Conservation (phyloP, 2,329 filamentous ascomycete genomes). For the Helotiales sp. region DNA sequence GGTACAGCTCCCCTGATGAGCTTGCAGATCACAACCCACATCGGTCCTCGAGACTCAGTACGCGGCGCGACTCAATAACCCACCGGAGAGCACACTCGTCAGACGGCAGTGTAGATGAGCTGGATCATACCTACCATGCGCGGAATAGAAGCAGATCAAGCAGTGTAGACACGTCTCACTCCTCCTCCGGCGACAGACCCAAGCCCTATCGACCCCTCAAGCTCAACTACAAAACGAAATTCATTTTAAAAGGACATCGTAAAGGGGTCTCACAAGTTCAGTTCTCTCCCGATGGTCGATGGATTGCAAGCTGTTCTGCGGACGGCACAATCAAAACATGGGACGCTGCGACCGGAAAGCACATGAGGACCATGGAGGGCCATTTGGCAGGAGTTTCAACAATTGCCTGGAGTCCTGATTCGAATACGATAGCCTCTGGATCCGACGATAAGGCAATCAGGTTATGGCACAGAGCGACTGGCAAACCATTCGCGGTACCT, state of each 20-base stretch:
- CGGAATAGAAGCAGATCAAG: constrained; percentile 35
- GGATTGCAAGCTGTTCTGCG: constrained; percentile 88
- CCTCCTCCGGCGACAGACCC: constrained; percentile 32
- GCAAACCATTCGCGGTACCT: constrained; percentile 57
- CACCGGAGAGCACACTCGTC: constrained; percentile 36
- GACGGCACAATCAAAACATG: constrained; percentile 93
- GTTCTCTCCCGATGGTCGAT: constrained; percentile 88
- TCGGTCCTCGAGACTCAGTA: constrained; percentile 41
- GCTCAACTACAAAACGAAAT: constrained; percentile 57
- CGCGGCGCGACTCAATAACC: constrained; percentile 31
- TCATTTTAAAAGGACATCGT: constrained; percentile 77
- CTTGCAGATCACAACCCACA: constrained; percentile 42
- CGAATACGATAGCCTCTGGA: constrained; percentile 83
- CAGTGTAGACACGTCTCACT: constrained; percentile 36
- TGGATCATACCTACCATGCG: constrained; percentile 38
- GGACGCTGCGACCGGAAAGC: constrained; percentile 76
- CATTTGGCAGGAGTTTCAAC: constrained; percentile 93
- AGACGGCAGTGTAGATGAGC: constrained; percentile 39
- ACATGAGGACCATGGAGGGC: constrained; percentile 88
- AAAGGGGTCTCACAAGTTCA: constrained; percentile 82
- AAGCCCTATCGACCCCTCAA: constrained; percentile 36
- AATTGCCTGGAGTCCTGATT: constrained; percentile 92
- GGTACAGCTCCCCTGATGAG: constrained; percentile 55
- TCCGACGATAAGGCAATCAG: constrained; percentile 96
- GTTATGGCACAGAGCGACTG: constrained; percentile 79